Conservation (phyloP, 768 basidiomycete species). For the Sarcomyxa edulis region DNA sequence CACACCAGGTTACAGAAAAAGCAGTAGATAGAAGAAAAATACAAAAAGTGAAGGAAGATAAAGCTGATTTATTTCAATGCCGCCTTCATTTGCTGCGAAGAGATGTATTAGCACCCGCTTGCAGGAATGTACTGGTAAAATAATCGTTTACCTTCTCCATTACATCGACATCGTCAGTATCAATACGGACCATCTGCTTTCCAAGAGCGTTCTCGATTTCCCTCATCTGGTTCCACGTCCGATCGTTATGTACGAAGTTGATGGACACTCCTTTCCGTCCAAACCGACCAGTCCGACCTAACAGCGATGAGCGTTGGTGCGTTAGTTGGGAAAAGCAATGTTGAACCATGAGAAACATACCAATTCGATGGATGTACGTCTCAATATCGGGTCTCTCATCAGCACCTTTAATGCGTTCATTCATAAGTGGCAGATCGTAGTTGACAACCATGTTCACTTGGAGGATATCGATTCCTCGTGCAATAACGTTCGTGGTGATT, state of each 20-base stretch:
- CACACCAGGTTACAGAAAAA: too few species aligned
- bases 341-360: conserved; percentile 28
- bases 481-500: conserved; percentile 98
- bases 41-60: too few species aligned
- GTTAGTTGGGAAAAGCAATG: too few species aligned
- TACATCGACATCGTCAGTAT: conserved; percentile 85
- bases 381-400: conserved; percentile 82
- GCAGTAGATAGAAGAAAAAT: too few species aligned
- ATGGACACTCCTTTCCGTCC: conserved; percentile 96
- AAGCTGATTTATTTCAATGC: conserved; percentile 72
- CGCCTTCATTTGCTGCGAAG: conserved; percentile 72
- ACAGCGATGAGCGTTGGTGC: conserved; percentile 1
- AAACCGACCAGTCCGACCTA: conserved; percentile 96
- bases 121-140: conserved; percentile 7
- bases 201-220: conserved; percentile 78
- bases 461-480: conserved; percentile 95
- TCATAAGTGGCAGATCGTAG: conserved; percentile 89
- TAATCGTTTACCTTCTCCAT: conserved; percentile 78
- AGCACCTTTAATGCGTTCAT: conserved; percentile 49
- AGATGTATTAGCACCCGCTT: neutral
- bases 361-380: conserved; percentile 97
- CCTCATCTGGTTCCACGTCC: conserved; percentile 87
- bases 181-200: conserved; percentile 77
- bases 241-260: conserved; percentile 92
- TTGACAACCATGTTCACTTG: conserved; percentile 99